These are phyloP conservation scores for Ajuga chamaepitys DNA, from an alignment of 257 asterid genomes.

Conservation along the genomic window DNA sequence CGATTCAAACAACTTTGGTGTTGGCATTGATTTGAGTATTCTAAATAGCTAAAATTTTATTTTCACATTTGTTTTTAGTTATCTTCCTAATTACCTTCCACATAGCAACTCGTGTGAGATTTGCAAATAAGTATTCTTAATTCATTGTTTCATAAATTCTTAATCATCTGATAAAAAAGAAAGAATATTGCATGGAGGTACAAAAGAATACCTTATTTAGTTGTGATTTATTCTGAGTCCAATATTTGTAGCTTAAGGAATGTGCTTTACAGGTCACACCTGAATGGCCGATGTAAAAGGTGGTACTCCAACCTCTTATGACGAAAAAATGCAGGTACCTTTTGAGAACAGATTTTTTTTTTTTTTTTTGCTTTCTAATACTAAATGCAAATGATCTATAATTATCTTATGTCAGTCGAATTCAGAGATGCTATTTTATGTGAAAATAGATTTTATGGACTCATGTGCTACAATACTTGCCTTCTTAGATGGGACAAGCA, in stretches of 20 bases:
- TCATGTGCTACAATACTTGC: constrained; percentile 2
- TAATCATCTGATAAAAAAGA: constrained; percentile 76
- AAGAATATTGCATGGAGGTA: constrained; percentile 99
- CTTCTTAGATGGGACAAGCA: constrained; percentile 6
- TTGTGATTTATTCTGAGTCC: background rate
- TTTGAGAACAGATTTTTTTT: background rate
- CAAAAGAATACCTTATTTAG: background rate
- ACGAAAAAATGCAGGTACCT: constrained; percentile 88
- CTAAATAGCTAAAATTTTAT: constrained; percentile 24
- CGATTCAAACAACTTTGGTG: constrained; percentile 97
- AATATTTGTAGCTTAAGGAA: constrained; percentile 6
- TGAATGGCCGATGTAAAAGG: constrained; percentile 98
- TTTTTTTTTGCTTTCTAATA: background rate
- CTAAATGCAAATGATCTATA: background rate
- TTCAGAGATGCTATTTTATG: background rate
- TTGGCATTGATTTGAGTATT: constrained; percentile 96
- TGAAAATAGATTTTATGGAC: background rate
- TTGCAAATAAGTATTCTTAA: constrained; percentile 40
- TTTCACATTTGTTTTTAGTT: background rate
- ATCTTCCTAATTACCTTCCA: background rate
- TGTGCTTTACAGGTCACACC: constrained; percentile 79
- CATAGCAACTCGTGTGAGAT: background rate
- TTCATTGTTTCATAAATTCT: constrained; percentile 59
- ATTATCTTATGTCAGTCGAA: background rate
- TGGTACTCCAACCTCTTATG: constrained; percentile 90